phyloP scores from a whole-genome alignment of 1,139 yeast species.

The Petasospora fabianii region DNA sequence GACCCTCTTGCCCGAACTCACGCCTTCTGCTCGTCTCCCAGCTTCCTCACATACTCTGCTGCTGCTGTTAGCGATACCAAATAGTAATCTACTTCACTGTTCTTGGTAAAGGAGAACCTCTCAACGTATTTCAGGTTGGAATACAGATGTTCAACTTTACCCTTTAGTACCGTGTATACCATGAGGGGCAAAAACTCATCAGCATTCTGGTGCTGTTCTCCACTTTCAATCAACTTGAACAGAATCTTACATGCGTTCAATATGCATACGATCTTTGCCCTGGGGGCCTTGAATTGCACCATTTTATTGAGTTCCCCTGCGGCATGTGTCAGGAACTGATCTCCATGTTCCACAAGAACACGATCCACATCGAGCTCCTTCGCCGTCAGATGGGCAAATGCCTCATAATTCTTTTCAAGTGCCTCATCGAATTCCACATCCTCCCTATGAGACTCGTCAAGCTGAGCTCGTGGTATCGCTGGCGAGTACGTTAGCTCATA shows the following conservation, averaged over 20 bases:
- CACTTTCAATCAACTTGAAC: slow-evolving; percentile 76
- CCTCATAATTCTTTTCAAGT: slow-evolving; percentile 54
- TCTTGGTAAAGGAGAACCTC: slow-evolving; percentile 42
- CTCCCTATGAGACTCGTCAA: slow-evolving; percentile 49
- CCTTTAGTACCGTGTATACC: slow-evolving; percentile 72
- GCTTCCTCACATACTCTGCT: slow-evolving; percentile 21
- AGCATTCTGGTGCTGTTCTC: slow-evolving; percentile 70
- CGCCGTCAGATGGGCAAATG: slow-evolving; percentile 73
- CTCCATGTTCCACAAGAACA: slow-evolving; percentile 40
- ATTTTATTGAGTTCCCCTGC: slow-evolving; percentile 69
- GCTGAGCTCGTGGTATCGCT: slow-evolving; percentile 41
- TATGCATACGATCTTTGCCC: slow-evolving; percentile 90
- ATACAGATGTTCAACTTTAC: slow-evolving; percentile 57
- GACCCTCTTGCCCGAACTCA: not conserved
- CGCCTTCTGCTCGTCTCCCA: slow-evolving; percentile 5
- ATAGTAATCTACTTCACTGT: slow-evolving; percentile 27
- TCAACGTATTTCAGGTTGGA: slow-evolving; percentile 86
- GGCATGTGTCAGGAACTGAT: slow-evolving; percentile 67
- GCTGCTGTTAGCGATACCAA: slow-evolving; percentile 26
- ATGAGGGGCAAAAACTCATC: slow-evolving; percentile 88
- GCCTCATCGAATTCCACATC: slow-evolving; percentile 63
- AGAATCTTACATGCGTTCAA: slow-evolving; percentile 90
- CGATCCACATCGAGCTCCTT: slow-evolving; percentile 76
- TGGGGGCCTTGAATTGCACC: slow-evolving; percentile 82
- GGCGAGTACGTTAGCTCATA: slow-evolving; percentile 83